A percentile compares a stretch with the other conserved stretches of the same genome.
phyloP scores from a whole-genome alignment of 73 alveolate genomes.

The Paramecium sexaurelia region DNA sequence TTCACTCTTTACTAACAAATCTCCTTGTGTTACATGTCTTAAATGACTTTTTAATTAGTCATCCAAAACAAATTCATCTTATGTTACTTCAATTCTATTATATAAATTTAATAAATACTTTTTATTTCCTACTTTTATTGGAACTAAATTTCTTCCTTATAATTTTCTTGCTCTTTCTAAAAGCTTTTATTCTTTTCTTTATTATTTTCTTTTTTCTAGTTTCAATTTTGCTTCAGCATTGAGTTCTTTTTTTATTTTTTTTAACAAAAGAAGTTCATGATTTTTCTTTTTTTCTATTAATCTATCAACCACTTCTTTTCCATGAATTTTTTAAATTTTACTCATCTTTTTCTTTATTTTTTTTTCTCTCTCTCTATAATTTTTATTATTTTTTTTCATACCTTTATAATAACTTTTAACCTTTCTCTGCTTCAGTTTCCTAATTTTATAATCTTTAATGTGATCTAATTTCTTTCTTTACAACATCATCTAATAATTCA shows the following conservation, averaged over 20 bases:
- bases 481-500: constrained; percentile 7
- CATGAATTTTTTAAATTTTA: neutral
- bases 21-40: constrained; percentile 34
- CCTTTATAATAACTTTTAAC: neutral
- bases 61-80: constrained; percentile 40
- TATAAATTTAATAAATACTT: neutral
- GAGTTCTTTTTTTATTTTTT: neutral
- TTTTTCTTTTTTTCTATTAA: neutral
- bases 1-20: constrained; percentile 18
- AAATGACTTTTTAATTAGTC: constrained; percentile 1
- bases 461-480: neutral
- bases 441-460: neutral
- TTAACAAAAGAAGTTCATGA: neutral
- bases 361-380: neutral
- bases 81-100: neutral
- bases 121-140: constrained; percentile 16
- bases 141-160: neutral
- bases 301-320: neutral
- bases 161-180: neutral
- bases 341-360: neutral
- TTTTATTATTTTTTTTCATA: neutral
- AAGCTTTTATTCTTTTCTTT: neutral
- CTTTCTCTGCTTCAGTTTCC: constrained; percentile 1
- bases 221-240: neutral
- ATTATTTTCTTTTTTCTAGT: neutral